These are phyloP conservation scores for Vachellia pachyceras DNA, from an alignment of 306 rosid species.

Conservation along the genomic window DNA sequence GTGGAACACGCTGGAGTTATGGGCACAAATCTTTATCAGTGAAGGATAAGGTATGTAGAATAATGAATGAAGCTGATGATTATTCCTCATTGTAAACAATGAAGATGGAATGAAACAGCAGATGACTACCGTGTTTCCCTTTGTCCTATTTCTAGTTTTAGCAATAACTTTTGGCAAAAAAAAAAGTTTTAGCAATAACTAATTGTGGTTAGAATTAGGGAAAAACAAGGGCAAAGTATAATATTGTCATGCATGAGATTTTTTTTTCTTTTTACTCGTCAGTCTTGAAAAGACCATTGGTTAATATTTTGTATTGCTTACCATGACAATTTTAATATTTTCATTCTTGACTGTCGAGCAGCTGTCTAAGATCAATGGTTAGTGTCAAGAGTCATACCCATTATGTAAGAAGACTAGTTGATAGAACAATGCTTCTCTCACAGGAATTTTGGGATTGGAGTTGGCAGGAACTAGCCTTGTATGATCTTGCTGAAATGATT, in stretches of 20 bases:
- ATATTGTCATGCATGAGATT: constrained; percentile 21
- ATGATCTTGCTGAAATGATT: constrained; percentile 80
- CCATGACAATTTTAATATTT: constrained; percentile 19
- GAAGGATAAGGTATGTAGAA: constrained; percentile 58
- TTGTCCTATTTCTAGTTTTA: background rate
- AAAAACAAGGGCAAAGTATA: no score
- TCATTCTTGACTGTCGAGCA: background rate
- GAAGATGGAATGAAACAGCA: constrained; percentile 21
- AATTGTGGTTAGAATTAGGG: background rate
- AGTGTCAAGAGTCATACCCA: constrained; percentile 1
- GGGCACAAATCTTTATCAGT: constrained; percentile 68
- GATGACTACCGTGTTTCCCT: background rate
- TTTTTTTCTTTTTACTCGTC: background rate
- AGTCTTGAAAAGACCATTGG: constrained; percentile 20
- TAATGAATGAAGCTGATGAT: constrained; percentile 8
- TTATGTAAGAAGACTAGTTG: constrained; percentile 34
- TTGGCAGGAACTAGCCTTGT: constrained; percentile 86
- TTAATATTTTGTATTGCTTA: constrained; percentile 2
- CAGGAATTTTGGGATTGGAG: constrained; percentile 98
- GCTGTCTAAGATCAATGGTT: constrained; percentile 8
- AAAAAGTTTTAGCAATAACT: constrained; percentile 16
- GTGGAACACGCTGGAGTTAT: constrained; percentile 95
- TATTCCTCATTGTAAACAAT: background rate
- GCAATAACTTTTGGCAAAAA: no score
- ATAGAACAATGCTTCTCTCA: constrained; percentile 39